Evolutionary conservation across 139 green algal species (phyloP).

Genomic region (Chlamydomonas asymmetrica): DNA sequence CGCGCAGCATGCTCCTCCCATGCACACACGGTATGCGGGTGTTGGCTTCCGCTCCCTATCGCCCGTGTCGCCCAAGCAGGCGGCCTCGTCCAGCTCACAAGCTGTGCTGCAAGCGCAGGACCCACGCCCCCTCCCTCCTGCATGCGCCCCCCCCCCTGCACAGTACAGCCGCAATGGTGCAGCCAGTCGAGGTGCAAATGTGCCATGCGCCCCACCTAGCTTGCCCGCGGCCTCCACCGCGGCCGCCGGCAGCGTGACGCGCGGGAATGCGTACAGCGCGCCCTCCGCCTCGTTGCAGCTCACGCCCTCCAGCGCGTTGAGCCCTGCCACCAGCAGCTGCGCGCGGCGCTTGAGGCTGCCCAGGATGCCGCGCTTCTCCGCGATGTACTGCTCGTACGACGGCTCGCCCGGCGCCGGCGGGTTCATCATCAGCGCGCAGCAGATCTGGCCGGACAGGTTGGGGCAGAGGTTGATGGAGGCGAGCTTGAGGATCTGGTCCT

Average conservation of each 20-base stretch:
- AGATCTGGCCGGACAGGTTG: conserved; percentile 89
- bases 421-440: conserved; percentile 87
- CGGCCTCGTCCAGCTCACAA: too few relatives aligned
- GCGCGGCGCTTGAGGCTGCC: conserved; percentile 81
- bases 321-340: conserved; percentile 66
- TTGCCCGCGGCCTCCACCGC: conserved; percentile 49
- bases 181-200: too few relatives aligned
- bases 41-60: too few relatives aligned
- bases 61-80: too few relatives aligned
- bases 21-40: too few relatives aligned
- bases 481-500: conserved; percentile 89
- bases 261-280: conserved; percentile 76
- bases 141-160: too few relatives aligned
- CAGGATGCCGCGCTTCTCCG: conserved; percentile 58
- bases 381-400: conserved; percentile 75
- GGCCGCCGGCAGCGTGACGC: conserved; percentile 54
- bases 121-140: too few relatives aligned
- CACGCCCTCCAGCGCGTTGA: conserved; percentile 89
- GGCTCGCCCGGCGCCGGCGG: conserved; percentile 82
- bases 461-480: conserved; percentile 91
- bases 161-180: too few relatives aligned
- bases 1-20: too few relatives aligned
- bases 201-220: conserved; percentile 24
- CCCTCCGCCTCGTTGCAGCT: conserved; percentile 80
- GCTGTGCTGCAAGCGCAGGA: too few relatives aligned